Percentiles rank a stretch among this genome's conserved stretches.
Evolutionary conservation across 257 asterid genomes (phyloP).

Genomic region (Fraxinus excelsior): DNA sequence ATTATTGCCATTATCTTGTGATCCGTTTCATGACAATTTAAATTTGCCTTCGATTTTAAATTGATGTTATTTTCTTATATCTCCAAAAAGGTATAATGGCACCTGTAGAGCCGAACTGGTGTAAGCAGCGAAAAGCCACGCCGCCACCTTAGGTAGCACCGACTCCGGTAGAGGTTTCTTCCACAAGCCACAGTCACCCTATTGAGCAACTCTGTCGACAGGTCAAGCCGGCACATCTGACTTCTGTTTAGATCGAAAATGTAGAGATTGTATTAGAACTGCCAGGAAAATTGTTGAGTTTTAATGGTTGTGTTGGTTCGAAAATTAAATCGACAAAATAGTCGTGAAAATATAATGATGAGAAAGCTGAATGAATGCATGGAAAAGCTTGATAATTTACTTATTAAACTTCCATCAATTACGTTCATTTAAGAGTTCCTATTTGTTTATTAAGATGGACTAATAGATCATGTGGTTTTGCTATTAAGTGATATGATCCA

Average conservation of each 20-base stretch:
- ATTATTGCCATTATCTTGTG: too few species aligned
- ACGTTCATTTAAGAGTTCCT: neutral
- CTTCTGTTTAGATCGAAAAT: slow-evolving; percentile 62
- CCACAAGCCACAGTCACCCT: slow-evolving; percentile 88
- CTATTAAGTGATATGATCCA: too few species aligned
- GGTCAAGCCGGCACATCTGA: slow-evolving; percentile 72
- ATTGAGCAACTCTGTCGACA: slow-evolving; percentile 85
- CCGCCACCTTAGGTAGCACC: slow-evolving; percentile 87
- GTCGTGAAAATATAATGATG: slow-evolving; percentile 19
- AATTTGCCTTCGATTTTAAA: too few species aligned
- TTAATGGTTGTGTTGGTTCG: slow-evolving; percentile 68
- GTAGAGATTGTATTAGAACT: slow-evolving; percentile 74
- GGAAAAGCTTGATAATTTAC: slow-evolving; percentile 1
- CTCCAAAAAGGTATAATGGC: neutral
- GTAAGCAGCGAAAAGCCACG: slow-evolving; percentile 98
- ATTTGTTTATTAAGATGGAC: too few species aligned
- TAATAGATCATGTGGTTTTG: too few species aligned
- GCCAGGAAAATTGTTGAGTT: slow-evolving; percentile 51
- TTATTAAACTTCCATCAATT: slow-evolving; percentile 26
- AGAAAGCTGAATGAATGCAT: slow-evolving; percentile 3
- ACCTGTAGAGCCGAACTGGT: slow-evolving; percentile 80
- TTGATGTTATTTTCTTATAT: too few species aligned
- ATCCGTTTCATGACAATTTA: too few species aligned
- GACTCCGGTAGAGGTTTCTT: slow-evolving; percentile 84
- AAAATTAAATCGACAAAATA: slow-evolving; percentile 33